phyloP scores from a whole-genome alignment of 345 rosid species.

The Pistacia vera region DNA sequence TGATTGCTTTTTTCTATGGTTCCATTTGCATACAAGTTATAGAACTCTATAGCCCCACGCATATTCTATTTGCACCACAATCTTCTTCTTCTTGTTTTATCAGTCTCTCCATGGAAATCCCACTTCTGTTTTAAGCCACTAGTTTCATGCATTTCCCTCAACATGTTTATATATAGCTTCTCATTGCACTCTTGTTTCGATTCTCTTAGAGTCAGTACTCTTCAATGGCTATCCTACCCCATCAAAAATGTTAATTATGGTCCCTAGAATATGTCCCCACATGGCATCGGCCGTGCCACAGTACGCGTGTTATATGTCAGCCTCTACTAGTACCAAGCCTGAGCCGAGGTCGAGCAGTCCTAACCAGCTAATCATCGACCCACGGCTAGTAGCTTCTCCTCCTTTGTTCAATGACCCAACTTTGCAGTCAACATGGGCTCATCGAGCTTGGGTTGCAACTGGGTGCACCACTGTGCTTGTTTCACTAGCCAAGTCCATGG shows the following conservation, averaged over 20 bases:
- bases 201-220: conserved; percentile 13
- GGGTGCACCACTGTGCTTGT: conserved; percentile 66
- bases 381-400: conserved; percentile 27
- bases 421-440: conserved; percentile 72
- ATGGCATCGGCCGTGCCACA: conserved; percentile 3
- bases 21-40: too few relatives aligned
- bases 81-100: conserved; percentile 5
- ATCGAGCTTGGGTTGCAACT: conserved; percentile 69
- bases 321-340: conserved; percentile 42
- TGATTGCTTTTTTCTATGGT: too few relatives aligned
- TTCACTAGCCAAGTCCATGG: conserved; percentile 58
- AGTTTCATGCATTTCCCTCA: conserved; percentile 10
- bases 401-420: conserved; percentile 51
- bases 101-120: neutral
- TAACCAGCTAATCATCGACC: conserved; percentile 27
- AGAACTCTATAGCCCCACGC: conserved; percentile 57
- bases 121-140: conserved; percentile 21
- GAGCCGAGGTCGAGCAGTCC: conserved; percentile 30
- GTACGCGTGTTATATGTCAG: conserved; percentile 27
- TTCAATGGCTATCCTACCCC: conserved; percentile 59
- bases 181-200: neutral
- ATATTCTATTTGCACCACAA: conserved; percentile 30
- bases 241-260: conserved; percentile 41
- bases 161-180: neutral
- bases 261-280: conserved; percentile 25